Conservation (phyloP, 495 filamentous ascomycete species). For the Sporormia fimetaria region DNA sequence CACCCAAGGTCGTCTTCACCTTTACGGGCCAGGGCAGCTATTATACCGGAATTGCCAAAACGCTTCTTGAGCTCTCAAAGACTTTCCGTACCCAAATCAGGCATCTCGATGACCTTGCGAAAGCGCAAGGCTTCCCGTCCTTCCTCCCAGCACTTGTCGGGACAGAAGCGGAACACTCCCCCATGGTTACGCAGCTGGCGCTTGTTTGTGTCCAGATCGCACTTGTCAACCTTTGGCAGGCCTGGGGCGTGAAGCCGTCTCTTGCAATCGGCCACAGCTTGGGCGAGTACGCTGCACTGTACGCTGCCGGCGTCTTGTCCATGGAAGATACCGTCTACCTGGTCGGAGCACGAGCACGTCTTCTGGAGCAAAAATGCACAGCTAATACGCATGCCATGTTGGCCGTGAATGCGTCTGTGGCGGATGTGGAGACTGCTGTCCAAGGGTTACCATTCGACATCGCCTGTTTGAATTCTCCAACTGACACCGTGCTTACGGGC, state of each 20-base stretch:
- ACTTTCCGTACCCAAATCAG: conserved; percentile 28
- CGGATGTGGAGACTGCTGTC: conserved; percentile 29
- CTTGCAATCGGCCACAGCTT: conserved; percentile 37
- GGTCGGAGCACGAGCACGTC: conserved; percentile 31
- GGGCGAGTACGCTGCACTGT: conserved; percentile 38
- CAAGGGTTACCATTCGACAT: conserved; percentile 33
- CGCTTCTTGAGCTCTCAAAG: conserved; percentile 25
- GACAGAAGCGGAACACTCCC: conserved; percentile 12
- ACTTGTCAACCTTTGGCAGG: conserved; percentile 28
- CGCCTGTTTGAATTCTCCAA: conserved; percentile 43
- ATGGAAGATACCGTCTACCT: conserved; percentile 33
- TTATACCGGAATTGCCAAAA: conserved; percentile 29
- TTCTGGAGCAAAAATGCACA: conserved; percentile 27
- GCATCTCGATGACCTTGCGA: conserved; percentile 25
- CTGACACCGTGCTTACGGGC: conserved; percentile 44
- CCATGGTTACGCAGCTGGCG: conserved; percentile 30
- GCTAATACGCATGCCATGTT: conserved; percentile 40
- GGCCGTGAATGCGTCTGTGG: conserved; percentile 33
- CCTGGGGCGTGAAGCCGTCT: conserved; percentile 31
- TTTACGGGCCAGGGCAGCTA: conserved; percentile 37
- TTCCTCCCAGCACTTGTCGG: conserved; percentile 27
- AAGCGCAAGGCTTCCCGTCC: conserved; percentile 27
- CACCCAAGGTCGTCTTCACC: conserved; percentile 47
- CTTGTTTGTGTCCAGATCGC: conserved; percentile 34
- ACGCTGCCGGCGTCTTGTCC: conserved; percentile 34